phyloP scores from a whole-genome alignment of 1,284 basidiomycete species.

The Farysia itapuensis region DNA sequence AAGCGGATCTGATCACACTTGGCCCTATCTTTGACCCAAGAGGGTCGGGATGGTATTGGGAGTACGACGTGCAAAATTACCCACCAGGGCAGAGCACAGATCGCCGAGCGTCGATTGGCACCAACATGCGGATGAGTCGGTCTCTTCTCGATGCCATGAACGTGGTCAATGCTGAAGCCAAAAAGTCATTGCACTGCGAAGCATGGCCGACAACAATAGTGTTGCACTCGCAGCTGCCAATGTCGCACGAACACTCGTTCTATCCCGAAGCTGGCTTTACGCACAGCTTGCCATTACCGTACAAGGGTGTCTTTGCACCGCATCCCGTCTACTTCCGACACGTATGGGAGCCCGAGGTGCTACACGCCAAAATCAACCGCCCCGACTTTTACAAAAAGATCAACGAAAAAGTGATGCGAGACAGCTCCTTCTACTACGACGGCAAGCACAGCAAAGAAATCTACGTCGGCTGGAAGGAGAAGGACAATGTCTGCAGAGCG shows the following conservation, averaged over 20 bases:
- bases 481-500: constrained; percentile 55
- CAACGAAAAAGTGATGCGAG: constrained; percentile 58
- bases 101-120: constrained; percentile 58
- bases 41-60: constrained; percentile 59
- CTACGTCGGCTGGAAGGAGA: constrained; percentile 58
- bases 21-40: constrained; percentile 60
- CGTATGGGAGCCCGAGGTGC: constrained; percentile 55
- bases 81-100: constrained; percentile 52
- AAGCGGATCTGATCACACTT: constrained; percentile 59
- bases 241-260: constrained; percentile 55
- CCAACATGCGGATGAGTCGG: constrained; percentile 59
- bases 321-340: constrained; percentile 60
- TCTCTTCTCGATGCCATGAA: constrained; percentile 59
- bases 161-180: constrained; percentile 58
- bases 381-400: constrained; percentile 59
- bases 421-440: constrained; percentile 59
- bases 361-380: constrained; percentile 55
- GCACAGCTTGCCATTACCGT: constrained; percentile 56
- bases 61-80: constrained; percentile 60
- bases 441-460: constrained; percentile 55
- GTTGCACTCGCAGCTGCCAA: constrained; percentile 57
- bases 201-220: constrained; percentile 59
- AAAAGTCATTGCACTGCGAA: constrained; percentile 59
- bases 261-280: constrained; percentile 58
- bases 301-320: constrained; percentile 59